Evolutionary conservation across 2,329 filamentous ascomycete species (phyloP).

Genomic region (Talaromyces pinophilus): DNA sequence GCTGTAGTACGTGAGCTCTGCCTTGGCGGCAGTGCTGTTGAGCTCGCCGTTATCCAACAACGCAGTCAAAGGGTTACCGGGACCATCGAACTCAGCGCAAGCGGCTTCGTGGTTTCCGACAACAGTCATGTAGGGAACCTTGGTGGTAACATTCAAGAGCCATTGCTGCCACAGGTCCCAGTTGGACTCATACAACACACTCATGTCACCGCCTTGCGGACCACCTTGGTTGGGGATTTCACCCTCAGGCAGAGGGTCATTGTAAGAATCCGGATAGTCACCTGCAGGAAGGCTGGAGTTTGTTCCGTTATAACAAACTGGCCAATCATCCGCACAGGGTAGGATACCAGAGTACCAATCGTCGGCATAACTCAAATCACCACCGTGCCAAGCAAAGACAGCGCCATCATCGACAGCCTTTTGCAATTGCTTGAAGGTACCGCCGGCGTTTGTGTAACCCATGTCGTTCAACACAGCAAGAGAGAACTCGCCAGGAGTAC

Average conservation of each 20-base stretch:
- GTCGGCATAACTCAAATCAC: conserved; percentile 55
- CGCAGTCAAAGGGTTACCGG: conserved; percentile 48
- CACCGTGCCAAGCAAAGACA: conserved; percentile 55
- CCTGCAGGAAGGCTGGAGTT: conserved; percentile 44
- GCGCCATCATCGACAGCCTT: conserved; percentile 48
- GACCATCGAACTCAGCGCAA: conserved; percentile 53
- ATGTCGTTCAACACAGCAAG: conserved; percentile 56
- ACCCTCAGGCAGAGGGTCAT: conserved; percentile 48
- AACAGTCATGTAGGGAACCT: conserved; percentile 54
- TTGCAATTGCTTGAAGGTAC: conserved; percentile 49
- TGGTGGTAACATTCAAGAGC: conserved; percentile 46
- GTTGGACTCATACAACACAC: conserved; percentile 53
- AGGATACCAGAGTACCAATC: conserved; percentile 56
- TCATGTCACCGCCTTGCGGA: conserved; percentile 53
- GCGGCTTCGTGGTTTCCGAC: conserved; percentile 56
- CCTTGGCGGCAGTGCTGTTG: conserved; percentile 45
- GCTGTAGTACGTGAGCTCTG: conserved; percentile 52
- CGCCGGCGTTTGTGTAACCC: conserved; percentile 56
- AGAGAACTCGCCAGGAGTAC: conserved; percentile 46
- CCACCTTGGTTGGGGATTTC: conserved; percentile 51
- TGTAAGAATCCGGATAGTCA: conserved; percentile 44
- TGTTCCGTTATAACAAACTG: conserved; percentile 56
- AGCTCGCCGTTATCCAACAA: conserved; percentile 49
- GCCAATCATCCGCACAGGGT: conserved; percentile 51
- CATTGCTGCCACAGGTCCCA: conserved; percentile 57